phyloP scores from a whole-genome alignment of 805 yeast species.

The Grigorovia yakushimaensis region DNA sequence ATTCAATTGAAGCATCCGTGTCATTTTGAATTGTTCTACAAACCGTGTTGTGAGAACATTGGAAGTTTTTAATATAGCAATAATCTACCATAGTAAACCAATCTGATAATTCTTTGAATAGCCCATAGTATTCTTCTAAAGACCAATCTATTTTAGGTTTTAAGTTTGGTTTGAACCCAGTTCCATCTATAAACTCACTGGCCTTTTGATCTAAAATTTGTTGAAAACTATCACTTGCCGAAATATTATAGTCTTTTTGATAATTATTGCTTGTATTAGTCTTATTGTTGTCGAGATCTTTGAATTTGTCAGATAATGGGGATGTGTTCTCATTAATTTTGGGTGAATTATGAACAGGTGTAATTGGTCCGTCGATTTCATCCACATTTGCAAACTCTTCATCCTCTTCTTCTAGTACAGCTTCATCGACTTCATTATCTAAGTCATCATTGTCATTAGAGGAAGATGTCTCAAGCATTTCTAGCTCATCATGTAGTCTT shows the following conservation, averaged over 20 bases:
- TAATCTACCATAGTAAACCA: slow-evolving; percentile 36
- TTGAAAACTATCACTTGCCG: slow-evolving; percentile 30
- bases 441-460: slow-evolving; percentile 3
- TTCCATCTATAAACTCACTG: slow-evolving; percentile 15
- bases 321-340: not conserved
- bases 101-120: slow-evolving; percentile 35
- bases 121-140: slow-evolving; percentile 29
- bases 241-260: slow-evolving; percentile 24
- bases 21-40: slow-evolving; percentile 5
- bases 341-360: slow-evolving; percentile 7
- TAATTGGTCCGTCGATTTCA: slow-evolving; percentile 29
- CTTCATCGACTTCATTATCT: slow-evolving; percentile 6
- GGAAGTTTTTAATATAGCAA: slow-evolving; percentile 8
- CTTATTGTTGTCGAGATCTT: not conserved
- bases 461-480: not conserved
- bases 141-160: slow-evolving; percentile 38
- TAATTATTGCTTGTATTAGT: not conserved
- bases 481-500: not conserved
- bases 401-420: slow-evolving; percentile 20
- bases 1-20: not conserved
- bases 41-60: slow-evolving; percentile 11
- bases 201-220: slow-evolving; percentile 30
- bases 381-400: slow-evolving; percentile 29
- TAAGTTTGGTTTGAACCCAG: slow-evolving; percentile 22
- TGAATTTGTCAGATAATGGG: not conserved